phyloP scores from a whole-genome alignment of 2,329 filamentous ascomycete species.

The Colletotrichum sp. region DNA sequence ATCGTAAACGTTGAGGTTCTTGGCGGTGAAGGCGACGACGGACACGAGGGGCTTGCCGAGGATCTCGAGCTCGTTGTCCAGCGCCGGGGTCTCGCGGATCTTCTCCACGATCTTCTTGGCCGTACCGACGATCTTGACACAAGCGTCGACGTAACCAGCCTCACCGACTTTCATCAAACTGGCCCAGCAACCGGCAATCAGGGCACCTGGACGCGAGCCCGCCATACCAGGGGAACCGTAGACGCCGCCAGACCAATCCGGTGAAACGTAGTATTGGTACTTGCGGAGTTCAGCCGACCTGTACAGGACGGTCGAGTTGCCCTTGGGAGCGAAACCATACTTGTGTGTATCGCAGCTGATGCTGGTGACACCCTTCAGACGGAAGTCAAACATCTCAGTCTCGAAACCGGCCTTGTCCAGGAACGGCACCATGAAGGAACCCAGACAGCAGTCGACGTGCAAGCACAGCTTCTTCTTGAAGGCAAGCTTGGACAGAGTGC shows the following conservation, averaged over 20 bases:
- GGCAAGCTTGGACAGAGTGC: conserved; percentile 82
- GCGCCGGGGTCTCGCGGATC: conserved; percentile 70
- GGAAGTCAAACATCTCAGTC: conserved; percentile 88
- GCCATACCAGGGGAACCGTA: conserved; percentile 94
- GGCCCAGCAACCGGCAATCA: conserved; percentile 97
- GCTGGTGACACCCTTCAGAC: conserved; percentile 89
- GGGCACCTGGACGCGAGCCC: conserved; percentile 87
- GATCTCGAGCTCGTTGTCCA: conserved; percentile 77
- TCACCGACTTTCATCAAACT: conserved; percentile 89
- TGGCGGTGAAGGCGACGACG: conserved; percentile 87
- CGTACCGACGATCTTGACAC: conserved; percentile 85
- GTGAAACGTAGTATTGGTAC: conserved; percentile 96
- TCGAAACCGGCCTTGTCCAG: conserved; percentile 94
- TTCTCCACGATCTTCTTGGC: conserved; percentile 82
- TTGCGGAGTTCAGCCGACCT: conserved; percentile 77
- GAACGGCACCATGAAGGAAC: conserved; percentile 92
- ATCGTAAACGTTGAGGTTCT: conserved; percentile 90
- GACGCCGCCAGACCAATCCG: conserved; percentile 94
- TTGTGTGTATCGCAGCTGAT: conserved; percentile 99
- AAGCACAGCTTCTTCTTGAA: conserved; percentile 80
- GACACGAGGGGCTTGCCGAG: conserved; percentile 87
- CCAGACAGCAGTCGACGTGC: conserved; percentile 97
- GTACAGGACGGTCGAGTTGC: conserved; percentile 93
- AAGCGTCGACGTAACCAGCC: conserved; percentile 84
- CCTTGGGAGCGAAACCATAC: conserved; percentile 98